These are phyloP conservation scores for Dactylellina sp. DNA, from an alignment of 2,329 filamentous ascomycete species.

Conservation along the genomic window DNA sequence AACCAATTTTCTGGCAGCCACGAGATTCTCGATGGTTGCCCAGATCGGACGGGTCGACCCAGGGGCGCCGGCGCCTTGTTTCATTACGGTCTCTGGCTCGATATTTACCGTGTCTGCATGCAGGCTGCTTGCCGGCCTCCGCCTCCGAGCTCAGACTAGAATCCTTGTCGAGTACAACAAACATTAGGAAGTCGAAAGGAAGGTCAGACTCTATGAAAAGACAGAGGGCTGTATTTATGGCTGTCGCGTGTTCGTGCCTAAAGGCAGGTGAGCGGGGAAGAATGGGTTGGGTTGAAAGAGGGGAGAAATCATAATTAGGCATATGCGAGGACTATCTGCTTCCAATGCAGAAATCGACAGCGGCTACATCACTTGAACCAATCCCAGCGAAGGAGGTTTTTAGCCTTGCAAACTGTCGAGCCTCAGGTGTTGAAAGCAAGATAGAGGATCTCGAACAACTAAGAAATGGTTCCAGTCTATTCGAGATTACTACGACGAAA, in stretches of 20 bases:
- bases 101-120: slow-evolving; percentile 3
- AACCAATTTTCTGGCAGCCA: slow-evolving; percentile 13
- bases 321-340: slow-evolving; percentile 32
- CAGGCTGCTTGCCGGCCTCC: not conserved
- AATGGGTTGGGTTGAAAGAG: slow-evolving; percentile 38
- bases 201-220: not conserved
- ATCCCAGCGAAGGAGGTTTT: slow-evolving; percentile 47
- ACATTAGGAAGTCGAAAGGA: not conserved
- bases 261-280: slow-evolving; percentile 19
- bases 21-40: slow-evolving; percentile 7
- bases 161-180: slow-evolving; percentile 2
- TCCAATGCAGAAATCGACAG: slow-evolving; percentile 40
- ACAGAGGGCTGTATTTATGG: not conserved
- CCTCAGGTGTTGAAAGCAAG: not conserved
- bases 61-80: slow-evolving; percentile 23
- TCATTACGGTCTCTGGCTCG: slow-evolving; percentile 5
- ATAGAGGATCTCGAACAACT: not conserved
- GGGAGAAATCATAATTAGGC: slow-evolving; percentile 33
- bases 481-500: not conserved
- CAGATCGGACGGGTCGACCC: slow-evolving; percentile 24
- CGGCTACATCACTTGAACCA: slow-evolving; percentile 44
- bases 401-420: slow-evolving; percentile 28
- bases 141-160: not conserved
- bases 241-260: slow-evolving; percentile 1
- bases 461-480: not conserved